Evolutionary conservation across 1,139 yeast species (phyloP), one percentile per base, ranked within the genome.

Genomic region (Pneumocystis jirovecii): DNA sequence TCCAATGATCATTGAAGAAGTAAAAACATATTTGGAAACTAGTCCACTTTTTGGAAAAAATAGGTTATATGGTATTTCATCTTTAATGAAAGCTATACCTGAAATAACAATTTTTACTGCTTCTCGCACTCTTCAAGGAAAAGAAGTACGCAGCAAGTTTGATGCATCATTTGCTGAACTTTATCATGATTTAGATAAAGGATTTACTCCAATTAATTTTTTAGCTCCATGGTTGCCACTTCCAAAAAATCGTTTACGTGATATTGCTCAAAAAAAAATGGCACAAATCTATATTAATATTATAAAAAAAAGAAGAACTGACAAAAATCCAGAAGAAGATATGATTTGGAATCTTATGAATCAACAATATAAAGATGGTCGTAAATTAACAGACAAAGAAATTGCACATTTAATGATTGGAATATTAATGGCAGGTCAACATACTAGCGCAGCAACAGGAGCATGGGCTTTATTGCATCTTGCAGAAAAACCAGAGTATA

Each of bases 381-480:
- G 85, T 62, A 82, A 82, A 73, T 90, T 93, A 97, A 86, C 96
- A 57, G 98, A 95, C 75, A 86, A 86, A 75, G 96, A 93, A 78
- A 89, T 93, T 74, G 95, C 97, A 60, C 87, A 91, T 77, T 81
- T 95, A 75, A 81, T 90, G 77, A 93, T 93, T 76, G 99, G 97
- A 75, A 85, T 95, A 66, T 82, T 95, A 69, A 93, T 93, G 99
- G 99, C 98, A 72, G 99, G 98, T 68, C 99, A 93, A 79, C 99
- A 93, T 77, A 95, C 99, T 40, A 87, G 96, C 71, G 95, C 97
- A 63, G 83, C 97, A 37, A 93, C 98, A 35, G 88, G 96, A 63
- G 88, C 97, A 37, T 93, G 98, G 98, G 85, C 85, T 73, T 80
- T 93, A 74, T 82, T 93, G 70, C 98, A 93, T 75, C 81, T 93